Conservation (phyloP, 768 basidiomycete species). For the Boletus vinaceobasis region DNA sequence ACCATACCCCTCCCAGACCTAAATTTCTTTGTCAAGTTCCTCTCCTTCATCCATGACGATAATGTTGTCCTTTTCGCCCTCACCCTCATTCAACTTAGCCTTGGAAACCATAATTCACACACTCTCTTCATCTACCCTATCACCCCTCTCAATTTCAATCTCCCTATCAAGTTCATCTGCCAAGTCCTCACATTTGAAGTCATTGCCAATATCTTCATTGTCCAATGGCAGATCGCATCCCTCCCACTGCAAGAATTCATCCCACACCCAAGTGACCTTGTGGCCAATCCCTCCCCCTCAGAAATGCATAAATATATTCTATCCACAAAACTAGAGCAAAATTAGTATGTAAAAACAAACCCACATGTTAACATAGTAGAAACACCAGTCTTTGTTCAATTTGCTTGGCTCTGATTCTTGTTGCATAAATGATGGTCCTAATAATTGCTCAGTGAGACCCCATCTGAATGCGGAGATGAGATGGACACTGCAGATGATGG, state of each 20-base stretch:
- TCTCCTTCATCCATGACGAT: neutral
- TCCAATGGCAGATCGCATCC: neutral
- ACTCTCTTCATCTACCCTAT: neutral
- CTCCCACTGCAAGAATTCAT: neutral
- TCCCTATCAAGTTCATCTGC: neutral
- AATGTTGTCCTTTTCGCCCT: neutral
- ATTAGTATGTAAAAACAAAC: neutral
- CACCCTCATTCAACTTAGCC: neutral
- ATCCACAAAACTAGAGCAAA: neutral
- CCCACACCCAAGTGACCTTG: slow-evolving; percentile 9
- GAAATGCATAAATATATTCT: neutral
- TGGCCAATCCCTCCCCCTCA: neutral
- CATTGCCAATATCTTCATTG: neutral
- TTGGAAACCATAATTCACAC: neutral
- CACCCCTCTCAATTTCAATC: neutral
- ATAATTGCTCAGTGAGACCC: neutral
- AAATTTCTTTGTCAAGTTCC: slow-evolving; percentile 7
- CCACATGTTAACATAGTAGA: slow-evolving; percentile 22
- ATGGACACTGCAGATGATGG: slow-evolving; percentile 39
- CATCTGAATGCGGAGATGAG: slow-evolving; percentile 40
- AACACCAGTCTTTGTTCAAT: slow-evolving; percentile 19
- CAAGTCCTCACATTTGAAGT: neutral
- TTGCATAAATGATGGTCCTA: neutral
- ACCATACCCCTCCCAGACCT: slow-evolving; percentile 3
- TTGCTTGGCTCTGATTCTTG: neutral